Conservation (phyloP, 805 yeast genomes). For the Candida chauliodis region DNA sequence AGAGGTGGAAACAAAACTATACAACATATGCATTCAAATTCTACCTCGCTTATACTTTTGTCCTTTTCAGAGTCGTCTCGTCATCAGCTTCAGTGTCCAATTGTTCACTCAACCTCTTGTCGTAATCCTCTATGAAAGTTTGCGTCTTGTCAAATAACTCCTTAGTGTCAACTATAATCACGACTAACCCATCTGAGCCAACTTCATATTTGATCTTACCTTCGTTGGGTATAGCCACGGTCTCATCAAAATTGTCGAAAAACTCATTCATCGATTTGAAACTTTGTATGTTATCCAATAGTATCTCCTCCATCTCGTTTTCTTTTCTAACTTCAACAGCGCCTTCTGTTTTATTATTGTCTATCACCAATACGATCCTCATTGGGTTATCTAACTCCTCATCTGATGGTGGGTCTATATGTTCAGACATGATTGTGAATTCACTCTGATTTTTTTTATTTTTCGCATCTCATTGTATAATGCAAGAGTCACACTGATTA, state of each 20-base stretch:
- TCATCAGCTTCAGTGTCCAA: conserved; percentile 6
- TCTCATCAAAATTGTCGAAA: conserved; percentile 50
- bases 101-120: conserved; percentile 8
- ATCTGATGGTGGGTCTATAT: conserved; percentile 6
- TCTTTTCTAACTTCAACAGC: conserved; percentile 22
- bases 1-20: no score
- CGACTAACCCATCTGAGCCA: conserved; percentile 58
- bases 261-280: conserved; percentile 48
- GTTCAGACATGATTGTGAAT: conserved; percentile 5
- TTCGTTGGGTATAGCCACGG: conserved; percentile 52
- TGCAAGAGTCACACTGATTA: no score
- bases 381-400: conserved; percentile 46
- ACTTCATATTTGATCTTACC: conserved; percentile 55
- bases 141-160: conserved; percentile 36
- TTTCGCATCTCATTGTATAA: conserved; percentile 4
- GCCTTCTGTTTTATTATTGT: not conserved
- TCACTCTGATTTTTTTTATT: conserved; percentile 1
- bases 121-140: conserved; percentile 41
- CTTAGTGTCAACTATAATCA: conserved; percentile 46
- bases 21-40: no score
- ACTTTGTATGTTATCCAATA: conserved; percentile 42
- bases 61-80: not conserved
- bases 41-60: conserved; percentile 4
- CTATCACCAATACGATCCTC: conserved; percentile 36
- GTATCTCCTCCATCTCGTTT: conserved; percentile 48